Evolutionary conservation across 2,329 filamentous ascomycete species (phyloP).

Genomic region (Cladosporium austrohemisphaericum): DNA sequence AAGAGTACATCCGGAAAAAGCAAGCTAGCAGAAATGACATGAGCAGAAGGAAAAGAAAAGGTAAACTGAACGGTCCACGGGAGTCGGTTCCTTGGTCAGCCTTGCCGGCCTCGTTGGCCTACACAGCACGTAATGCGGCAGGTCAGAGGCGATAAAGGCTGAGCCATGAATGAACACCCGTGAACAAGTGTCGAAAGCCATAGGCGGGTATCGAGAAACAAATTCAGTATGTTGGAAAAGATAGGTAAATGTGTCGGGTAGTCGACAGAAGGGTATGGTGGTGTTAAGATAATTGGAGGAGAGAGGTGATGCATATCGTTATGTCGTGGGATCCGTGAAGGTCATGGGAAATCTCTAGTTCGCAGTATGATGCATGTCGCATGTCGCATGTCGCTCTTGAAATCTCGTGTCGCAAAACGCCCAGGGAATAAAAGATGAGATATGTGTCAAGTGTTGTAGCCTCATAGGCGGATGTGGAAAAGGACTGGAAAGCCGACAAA

Average conservation of each 20-base stretch:
- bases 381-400: background rate
- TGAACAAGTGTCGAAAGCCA: background rate
- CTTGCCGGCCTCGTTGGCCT: background rate
- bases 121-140: no score
- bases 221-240: background rate
- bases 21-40: slow-evolving; percentile 4
- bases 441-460: background rate
- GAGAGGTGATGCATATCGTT: slow-evolving; percentile 2
- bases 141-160: no score
- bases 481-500: slow-evolving; percentile 17
- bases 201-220: slow-evolving; percentile 2
- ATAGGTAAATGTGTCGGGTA: no score
- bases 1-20: no score
- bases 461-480: background rate
- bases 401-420: background rate
- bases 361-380: background rate
- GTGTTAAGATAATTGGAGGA: background rate
- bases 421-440: background rate
- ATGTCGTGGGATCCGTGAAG: background rate
- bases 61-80: background rate
- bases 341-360: slow-evolving; percentile 3
- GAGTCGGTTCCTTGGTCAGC: background rate
- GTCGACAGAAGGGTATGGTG: no score
- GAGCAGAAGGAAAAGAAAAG: slow-evolving; percentile 4
- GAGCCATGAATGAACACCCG: no score